A percentile compares a stretch with the other conserved stretches of the same genome.
Evolutionary conservation across 768 basidiomycete species (phyloP).

Genomic region (Termitomyces sp.): DNA sequence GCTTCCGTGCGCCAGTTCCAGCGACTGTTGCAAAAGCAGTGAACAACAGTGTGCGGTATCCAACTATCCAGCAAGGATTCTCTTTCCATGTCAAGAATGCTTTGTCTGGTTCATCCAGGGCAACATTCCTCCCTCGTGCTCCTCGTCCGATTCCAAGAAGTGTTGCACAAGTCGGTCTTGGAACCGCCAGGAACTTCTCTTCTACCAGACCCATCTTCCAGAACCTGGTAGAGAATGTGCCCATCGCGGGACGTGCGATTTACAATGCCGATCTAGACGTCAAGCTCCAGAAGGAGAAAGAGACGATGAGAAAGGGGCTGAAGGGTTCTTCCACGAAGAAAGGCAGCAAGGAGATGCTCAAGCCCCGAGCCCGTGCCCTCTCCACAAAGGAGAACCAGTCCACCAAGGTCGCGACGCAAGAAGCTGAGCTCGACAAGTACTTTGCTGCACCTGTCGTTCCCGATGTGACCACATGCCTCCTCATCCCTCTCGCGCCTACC

Average conservation of each 20-base stretch:
- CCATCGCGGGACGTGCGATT: conserved; percentile 68
- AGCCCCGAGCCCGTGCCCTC: conserved; percentile 19
- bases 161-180: conserved; percentile 68
- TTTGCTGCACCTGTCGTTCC: conserved; percentile 39
- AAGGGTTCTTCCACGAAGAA: conserved; percentile 20
- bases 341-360: conserved; percentile 28
- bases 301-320: conserved; percentile 20
- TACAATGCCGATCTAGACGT: conserved; percentile 71
- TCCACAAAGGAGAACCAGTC: conserved; percentile 12
- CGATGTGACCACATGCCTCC: conserved; percentile 56
- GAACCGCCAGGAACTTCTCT: conserved; percentile 72
- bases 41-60: conserved; percentile 25
- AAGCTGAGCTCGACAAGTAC: conserved; percentile 51
- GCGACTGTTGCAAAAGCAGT: conserved; percentile 21
- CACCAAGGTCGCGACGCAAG: conserved; percentile 2
- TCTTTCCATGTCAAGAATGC: conserved; percentile 52
- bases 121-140: conserved; percentile 55
- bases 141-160: conserved; percentile 39
- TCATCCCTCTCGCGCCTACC: conserved; percentile 75
- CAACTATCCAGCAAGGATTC: conserved; percentile 48
- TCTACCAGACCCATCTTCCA: conserved; percentile 73
- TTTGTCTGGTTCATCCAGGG: conserved; percentile 39
- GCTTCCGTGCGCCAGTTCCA: conserved; percentile 28
- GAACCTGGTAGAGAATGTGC: conserved; percentile 74
- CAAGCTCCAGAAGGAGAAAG: conserved; percentile 42